Conservation (phyloP, 2,329 filamentous ascomycete species). For the Celoporthe dispersa region DNA sequence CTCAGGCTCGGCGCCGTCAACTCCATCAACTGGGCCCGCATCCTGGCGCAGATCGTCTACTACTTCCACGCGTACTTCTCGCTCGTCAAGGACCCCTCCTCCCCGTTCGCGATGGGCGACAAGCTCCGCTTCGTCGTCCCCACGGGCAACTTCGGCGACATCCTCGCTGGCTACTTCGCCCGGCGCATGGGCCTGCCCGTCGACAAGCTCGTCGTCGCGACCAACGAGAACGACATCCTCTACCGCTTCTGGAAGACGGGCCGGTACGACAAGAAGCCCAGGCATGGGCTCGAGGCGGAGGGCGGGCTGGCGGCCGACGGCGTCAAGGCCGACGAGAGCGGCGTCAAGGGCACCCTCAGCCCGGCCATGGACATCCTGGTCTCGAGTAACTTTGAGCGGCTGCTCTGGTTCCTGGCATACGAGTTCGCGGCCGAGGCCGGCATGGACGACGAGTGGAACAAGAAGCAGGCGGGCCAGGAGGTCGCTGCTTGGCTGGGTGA, state of each 20-base stretch:
- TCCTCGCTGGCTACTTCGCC: slow-evolving; percentile 92
- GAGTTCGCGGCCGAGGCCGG: slow-evolving; percentile 64
- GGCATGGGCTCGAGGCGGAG: slow-evolving; percentile 59
- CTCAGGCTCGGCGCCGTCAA: slow-evolving; percentile 92
- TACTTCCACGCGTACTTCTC: slow-evolving; percentile 96
- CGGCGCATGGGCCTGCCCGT: slow-evolving; percentile 63
- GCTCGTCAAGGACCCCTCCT: slow-evolving; percentile 62
- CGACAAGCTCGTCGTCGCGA: slow-evolving; percentile 88
- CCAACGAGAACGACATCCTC: slow-evolving; percentile 97
- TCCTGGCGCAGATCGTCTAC: slow-evolving; percentile 95
- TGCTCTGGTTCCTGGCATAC: slow-evolving; percentile 91
- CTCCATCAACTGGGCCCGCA: slow-evolving; percentile 95
- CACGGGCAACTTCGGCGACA: slow-evolving; percentile 95
- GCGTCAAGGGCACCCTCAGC: slow-evolving; percentile 87
- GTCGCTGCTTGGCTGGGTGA: slow-evolving; percentile 79
- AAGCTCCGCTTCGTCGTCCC: slow-evolving; percentile 86
- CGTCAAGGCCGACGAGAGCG: slow-evolving; percentile 67
- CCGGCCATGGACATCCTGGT: slow-evolving; percentile 99
- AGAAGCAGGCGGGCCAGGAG: slow-evolving; percentile 73
- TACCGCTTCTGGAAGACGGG: slow-evolving; percentile 93
- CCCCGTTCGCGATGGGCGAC: slow-evolving; percentile 65
- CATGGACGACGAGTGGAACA: slow-evolving; percentile 68
- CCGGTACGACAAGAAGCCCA: slow-evolving; percentile 82
- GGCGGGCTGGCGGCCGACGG: slow-evolving; percentile 69
- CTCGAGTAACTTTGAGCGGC: slow-evolving; percentile 92